Percentiles rank a stretch among this genome's conserved stretches.
These are phyloP conservation scores for Trametes sanguinea DNA, from an alignment of 768 basidiomycete species.

Conservation along the genomic window DNA sequence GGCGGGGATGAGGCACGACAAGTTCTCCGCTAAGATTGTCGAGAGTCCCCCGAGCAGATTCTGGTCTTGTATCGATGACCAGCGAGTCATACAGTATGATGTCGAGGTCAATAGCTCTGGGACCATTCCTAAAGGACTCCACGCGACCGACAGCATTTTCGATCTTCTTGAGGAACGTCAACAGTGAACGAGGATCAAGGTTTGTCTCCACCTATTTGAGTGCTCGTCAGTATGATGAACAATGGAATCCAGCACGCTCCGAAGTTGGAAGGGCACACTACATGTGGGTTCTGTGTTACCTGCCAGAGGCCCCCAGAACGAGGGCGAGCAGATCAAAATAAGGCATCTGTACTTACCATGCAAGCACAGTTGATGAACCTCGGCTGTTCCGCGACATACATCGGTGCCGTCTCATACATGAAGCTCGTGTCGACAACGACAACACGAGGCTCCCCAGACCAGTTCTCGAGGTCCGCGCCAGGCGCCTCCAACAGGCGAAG, in stretches of 20 bases:
- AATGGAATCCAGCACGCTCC: not conserved
- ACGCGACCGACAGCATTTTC: slow-evolving; percentile 78
- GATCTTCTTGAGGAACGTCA: slow-evolving; percentile 68
- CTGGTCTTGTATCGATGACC: slow-evolving; percentile 58
- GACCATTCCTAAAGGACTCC: slow-evolving; percentile 80
- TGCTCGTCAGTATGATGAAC: not conserved
- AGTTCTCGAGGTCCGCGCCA: slow-evolving; percentile 21
- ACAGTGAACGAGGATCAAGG: slow-evolving; percentile 56
- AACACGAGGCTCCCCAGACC: slow-evolving; percentile 28
- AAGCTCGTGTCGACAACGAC: slow-evolving; percentile 77
- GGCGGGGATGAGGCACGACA: slow-evolving; percentile 79
- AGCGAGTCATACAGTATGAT: slow-evolving; percentile 71
- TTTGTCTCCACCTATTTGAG: slow-evolving; percentile 70
- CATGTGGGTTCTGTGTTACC: too few species aligned
- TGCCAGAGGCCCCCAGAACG: too few species aligned
- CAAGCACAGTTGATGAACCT: slow-evolving; percentile 91
- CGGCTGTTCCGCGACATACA: slow-evolving; percentile 94
- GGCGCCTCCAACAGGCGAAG: slow-evolving; percentile 68
- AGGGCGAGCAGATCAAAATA: too few species aligned
- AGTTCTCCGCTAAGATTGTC: slow-evolving; percentile 68
- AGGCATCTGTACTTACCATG: slow-evolving; percentile 54
- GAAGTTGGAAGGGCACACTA: too few species aligned
- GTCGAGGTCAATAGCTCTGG: slow-evolving; percentile 89
- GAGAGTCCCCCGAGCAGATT: slow-evolving; percentile 39
- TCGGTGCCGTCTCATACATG: slow-evolving; percentile 90